Conservation (phyloP, 2,329 filamentous ascomycete species). For the Colletotrichum trifolii region DNA sequence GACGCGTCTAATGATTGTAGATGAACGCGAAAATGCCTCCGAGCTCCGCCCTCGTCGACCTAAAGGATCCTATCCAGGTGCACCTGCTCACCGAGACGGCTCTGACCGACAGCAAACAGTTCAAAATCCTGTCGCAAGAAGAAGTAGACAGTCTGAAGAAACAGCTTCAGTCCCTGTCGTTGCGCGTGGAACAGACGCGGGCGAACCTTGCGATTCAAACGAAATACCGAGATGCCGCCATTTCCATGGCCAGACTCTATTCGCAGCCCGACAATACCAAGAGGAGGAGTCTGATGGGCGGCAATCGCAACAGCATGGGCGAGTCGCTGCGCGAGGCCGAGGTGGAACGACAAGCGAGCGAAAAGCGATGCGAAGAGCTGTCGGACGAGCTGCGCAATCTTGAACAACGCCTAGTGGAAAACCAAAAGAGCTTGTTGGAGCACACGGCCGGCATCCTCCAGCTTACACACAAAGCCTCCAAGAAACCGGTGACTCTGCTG, state of each 20-base stretch:
- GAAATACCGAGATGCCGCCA: conserved; percentile 93
- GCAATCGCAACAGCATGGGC: conserved; percentile 59
- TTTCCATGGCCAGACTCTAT: conserved; percentile 86
- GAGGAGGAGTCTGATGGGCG: conserved; percentile 59
- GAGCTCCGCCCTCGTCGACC: conserved; percentile 68
- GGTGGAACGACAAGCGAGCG: conserved; percentile 78
- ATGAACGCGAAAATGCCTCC: conserved; percentile 62
- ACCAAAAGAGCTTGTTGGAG: conserved; percentile 81
- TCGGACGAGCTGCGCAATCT: conserved; percentile 82
- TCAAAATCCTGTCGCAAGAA: conserved; percentile 87
- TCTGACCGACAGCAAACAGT: conserved; percentile 86
- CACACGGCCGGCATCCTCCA: conserved; percentile 95
- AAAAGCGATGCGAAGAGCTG: conserved; percentile 86
- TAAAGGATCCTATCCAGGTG: conserved; percentile 81
- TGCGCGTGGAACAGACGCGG: conserved; percentile 83
- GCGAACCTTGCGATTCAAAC: conserved; percentile 89
- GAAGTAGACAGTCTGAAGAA: conserved; percentile 94
- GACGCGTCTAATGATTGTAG: conserved; percentile 47
- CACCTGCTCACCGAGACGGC: conserved; percentile 95
- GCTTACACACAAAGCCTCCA: conserved; percentile 84
- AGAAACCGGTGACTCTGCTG: conserved; percentile 55
- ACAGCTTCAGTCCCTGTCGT: conserved; percentile 76
- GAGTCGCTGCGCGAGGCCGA: conserved; percentile 72
- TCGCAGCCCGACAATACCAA: conserved; percentile 63
- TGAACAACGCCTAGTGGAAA: conserved; percentile 79